Evolutionary conservation across 2,329 filamentous ascomycete species (phyloP).

Genomic region (Fusarium albosuccineum): DNA sequence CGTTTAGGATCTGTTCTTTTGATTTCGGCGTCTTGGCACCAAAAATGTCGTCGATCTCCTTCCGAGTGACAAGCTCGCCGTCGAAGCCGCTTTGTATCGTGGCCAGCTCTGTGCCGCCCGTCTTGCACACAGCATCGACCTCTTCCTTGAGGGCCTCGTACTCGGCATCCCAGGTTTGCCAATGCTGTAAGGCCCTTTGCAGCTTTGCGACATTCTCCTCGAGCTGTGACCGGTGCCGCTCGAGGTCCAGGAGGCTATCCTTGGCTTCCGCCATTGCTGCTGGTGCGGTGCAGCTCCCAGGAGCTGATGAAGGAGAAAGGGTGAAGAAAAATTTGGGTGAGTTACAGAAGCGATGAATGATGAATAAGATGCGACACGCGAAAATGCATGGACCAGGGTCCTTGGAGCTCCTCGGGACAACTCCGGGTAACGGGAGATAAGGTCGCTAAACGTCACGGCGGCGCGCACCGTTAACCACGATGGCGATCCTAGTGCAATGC

Average conservation of each 20-base stretch:
- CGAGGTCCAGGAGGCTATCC: constrained; percentile 75
- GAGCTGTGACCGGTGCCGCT: constrained; percentile 79
- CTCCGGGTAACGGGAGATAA: constrained; percentile 40
- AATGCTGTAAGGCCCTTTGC: constrained; percentile 82
- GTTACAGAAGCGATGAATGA: constrained; percentile 29
- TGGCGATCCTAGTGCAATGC: constrained; percentile 22
- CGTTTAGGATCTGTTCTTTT: constrained; percentile 67
- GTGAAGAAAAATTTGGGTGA: constrained; percentile 25
- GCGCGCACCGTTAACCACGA: neutral
- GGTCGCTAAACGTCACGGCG: neutral
- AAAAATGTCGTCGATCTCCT: constrained; percentile 65
- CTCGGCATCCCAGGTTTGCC: constrained; percentile 91
- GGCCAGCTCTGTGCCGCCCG: constrained; percentile 64
- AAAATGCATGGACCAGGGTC: constrained; percentile 27
- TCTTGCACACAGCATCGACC: constrained; percentile 68
- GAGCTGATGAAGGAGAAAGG: constrained; percentile 14
- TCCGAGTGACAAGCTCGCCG: constrained; percentile 72
- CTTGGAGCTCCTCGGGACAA: constrained; percentile 41
- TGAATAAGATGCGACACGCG: constrained; percentile 14
- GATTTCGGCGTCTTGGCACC: constrained; percentile 47
- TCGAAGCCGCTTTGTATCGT: constrained; percentile 70
- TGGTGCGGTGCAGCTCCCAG: constrained; percentile 24
- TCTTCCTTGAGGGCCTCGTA: constrained; percentile 92
- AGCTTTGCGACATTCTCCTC: constrained; percentile 80
- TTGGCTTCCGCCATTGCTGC: constrained; percentile 56